phyloP scores from a whole-genome alignment of 345 rosid species.

The Gynandropsis gynandra region DNA sequence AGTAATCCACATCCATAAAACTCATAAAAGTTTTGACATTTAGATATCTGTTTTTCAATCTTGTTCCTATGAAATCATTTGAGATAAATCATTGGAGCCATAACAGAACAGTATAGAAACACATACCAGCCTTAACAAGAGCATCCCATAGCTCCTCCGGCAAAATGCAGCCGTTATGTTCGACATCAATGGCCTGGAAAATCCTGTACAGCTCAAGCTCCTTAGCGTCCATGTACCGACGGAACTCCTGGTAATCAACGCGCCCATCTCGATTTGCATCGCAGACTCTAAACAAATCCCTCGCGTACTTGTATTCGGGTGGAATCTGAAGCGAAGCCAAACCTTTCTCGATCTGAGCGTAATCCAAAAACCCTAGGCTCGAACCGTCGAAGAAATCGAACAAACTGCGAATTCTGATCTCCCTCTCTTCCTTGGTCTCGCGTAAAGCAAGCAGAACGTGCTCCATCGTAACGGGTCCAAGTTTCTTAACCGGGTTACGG shows the following conservation, averaged over 20 bases:
- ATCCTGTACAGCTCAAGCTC: constrained; percentile 78
- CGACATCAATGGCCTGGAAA: constrained; percentile 73
- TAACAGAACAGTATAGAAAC: constrained; percentile 16
- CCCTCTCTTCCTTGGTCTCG: constrained; percentile 88
- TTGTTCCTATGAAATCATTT: background rate
- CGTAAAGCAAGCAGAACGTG: constrained; percentile 77
- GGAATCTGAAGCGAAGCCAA: constrained; percentile 83
- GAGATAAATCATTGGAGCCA: background rate
- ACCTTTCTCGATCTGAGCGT: constrained; percentile 74
- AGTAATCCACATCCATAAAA: background rate
- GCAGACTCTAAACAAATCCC: constrained; percentile 77
- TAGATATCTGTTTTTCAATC: too few species aligned
- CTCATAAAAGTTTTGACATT: constrained; percentile 3
- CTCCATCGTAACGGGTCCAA: constrained; percentile 62
- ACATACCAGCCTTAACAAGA: constrained; percentile 78
- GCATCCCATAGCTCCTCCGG: constrained; percentile 95
- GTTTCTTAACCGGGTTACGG: constrained; percentile 38
- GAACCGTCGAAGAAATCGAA: constrained; percentile 72
- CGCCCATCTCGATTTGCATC: constrained; percentile 87
- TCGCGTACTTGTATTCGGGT: constrained; percentile 79
- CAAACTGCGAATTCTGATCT: constrained; percentile 60
- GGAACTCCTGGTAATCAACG: constrained; percentile 80
- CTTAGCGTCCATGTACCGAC: constrained; percentile 81
- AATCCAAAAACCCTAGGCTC: constrained; percentile 61
- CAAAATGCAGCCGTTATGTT: constrained; percentile 86